These are phyloP conservation scores for Termitomyces sp. DNA, from an alignment of 768 basidiomycete genomes.

Conservation along the genomic window DNA sequence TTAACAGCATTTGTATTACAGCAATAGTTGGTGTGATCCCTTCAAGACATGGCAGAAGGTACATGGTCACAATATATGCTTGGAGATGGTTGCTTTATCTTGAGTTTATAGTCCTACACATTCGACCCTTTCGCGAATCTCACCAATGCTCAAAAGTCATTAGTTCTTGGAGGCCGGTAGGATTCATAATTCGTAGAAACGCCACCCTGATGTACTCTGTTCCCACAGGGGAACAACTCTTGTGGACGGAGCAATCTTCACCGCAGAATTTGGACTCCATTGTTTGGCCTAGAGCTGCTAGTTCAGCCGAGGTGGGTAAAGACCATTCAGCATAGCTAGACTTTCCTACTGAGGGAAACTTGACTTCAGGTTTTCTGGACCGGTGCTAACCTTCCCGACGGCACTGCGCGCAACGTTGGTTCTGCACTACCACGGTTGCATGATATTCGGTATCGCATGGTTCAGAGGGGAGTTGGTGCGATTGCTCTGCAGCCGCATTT, in stretches of 20 bases:
- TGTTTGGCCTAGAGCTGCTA: conserved; percentile 70
- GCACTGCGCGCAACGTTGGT: conserved; percentile 32
- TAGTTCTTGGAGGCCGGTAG: conserved; percentile 64
- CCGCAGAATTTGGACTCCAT: conserved; percentile 67
- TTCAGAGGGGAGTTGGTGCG: conserved; percentile 44
- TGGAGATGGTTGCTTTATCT: not conserved
- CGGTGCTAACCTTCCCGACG: conserved; percentile 40
- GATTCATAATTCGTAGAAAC: not conserved
- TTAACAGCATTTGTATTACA: conserved; percentile 13
- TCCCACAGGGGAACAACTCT: conserved; percentile 50
- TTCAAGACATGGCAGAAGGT: conserved; percentile 82
- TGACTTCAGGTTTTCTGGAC: conserved; percentile 62
- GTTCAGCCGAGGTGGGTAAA: conserved; percentile 53
- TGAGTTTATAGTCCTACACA: conserved; percentile 47
- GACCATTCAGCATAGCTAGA: not conserved
- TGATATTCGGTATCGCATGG: conserved; percentile 45
- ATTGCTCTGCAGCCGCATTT: conserved; percentile 50
- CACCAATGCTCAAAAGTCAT: conserved; percentile 37
- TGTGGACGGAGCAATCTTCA: conserved; percentile 75
- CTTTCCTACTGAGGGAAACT: not conserved
- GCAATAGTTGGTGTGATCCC: conserved; percentile 72
- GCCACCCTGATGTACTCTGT: not conserved
- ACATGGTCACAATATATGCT: not conserved
- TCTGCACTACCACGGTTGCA: conserved; percentile 39
- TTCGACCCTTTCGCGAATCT: conserved; percentile 70